phyloP scores from a whole-genome alignment of 306 rosid genomes.

The Prunus fruticosa region DNA sequence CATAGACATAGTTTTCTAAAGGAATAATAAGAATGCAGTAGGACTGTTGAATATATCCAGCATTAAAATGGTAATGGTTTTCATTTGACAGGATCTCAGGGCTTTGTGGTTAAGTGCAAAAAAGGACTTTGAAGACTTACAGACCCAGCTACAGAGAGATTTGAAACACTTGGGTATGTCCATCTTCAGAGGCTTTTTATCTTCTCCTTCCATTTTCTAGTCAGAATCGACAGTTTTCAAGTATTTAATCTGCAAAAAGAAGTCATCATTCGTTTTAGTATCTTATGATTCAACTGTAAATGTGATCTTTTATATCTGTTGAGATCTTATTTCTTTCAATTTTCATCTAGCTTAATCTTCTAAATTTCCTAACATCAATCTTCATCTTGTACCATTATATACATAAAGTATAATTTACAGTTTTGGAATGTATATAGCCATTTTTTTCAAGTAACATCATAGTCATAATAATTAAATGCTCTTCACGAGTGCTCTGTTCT shows the following conservation, averaged over 20 bases:
- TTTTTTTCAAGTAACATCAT: neutral
- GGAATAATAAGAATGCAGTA: neutral
- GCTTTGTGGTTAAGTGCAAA: slow-evolving; percentile 56
- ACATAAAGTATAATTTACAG: too few species aligned
- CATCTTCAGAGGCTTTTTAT: too few species aligned
- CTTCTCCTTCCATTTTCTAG: too few species aligned
- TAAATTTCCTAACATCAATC: neutral
- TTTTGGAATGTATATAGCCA: neutral
- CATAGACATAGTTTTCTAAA: neutral
- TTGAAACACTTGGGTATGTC: slow-evolving; percentile 61
- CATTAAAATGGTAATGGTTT: neutral
- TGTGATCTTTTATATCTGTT: neutral
- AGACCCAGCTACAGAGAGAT: slow-evolving; percentile 56
- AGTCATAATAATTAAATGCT: neutral
- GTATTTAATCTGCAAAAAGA: too few species aligned
- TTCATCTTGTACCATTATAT: neutral
- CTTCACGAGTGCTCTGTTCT: too few species aligned
- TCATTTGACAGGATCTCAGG: slow-evolving; percentile 66
- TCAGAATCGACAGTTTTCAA: too few species aligned
- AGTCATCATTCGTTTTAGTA: too few species aligned
- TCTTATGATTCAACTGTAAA: too few species aligned
- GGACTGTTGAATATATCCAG: neutral
- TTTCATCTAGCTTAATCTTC: neutral
- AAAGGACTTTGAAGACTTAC: slow-evolving; percentile 63
- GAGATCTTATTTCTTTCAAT: neutral